Evolutionary conservation across 306 rosid species (phyloP), one percentile per base, ranked within the genome.

Genomic region (Argentina anserina): DNA sequence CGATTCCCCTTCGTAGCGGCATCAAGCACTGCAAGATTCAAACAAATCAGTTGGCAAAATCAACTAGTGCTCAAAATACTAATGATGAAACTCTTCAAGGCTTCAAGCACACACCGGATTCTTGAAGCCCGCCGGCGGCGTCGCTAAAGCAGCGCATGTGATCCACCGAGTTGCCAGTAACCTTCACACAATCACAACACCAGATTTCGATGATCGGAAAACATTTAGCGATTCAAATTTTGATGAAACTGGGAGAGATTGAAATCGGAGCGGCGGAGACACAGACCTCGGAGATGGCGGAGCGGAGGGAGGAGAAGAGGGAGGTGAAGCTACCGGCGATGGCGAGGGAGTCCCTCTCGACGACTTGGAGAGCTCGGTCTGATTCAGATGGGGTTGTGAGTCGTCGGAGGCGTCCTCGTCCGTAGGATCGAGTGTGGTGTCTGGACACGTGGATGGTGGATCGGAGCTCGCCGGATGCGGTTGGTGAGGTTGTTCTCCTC

Each of bases 91-190:
- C 53, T 13, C 69, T 20, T 6, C n/a, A 34, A 45, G n/a, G 8
- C 69, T 20, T 6, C n/a, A 34, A 45, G n/a, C 50, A 21, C 11
- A 26, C 78, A 89, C 97, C 90, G 18, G 96, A 91, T 87, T 94
- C 96, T 69, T 94, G 99, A 83, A 91, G 96, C 73, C 87, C 90
- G 76, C 95, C 97, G 52, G 96, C 83, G 2, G 97, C 97, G 26
- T 94, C 95, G 65, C 79, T 60, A 66, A 94, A 94, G 72, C 96
- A 94, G 13, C 81, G 85, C 84, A 94, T 84, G 73, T 94, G 97
- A 75, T 88, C 88, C 40, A 91, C 86, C 2, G 98, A 87, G 79
- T 85, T 88, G 59, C 84, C 17, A 20, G 96, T 91, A 23, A 85
- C 87, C 90, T 88, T 61, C 72, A 84, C 55, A 84, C 55, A 58